Percentiles rank a stretch among this genome's conserved stretches.
Evolutionary conservation across 495 filamentous ascomycete genomes (phyloP).

Genomic region (Neurospora sp.): DNA sequence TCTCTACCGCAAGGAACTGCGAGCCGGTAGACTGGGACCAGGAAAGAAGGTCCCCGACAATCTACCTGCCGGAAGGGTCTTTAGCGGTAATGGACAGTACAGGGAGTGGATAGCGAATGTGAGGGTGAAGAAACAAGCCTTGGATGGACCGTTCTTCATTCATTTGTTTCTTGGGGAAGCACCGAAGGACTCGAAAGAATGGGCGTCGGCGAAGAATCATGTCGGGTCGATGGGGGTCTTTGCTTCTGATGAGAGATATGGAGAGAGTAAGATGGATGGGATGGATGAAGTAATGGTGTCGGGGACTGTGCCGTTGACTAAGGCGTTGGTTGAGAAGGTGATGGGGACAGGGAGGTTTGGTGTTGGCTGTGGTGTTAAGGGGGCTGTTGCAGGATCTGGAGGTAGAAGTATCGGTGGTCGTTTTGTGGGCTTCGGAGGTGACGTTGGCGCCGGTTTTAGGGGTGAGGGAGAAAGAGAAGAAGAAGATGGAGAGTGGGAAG

Average conservation of each 20-base stretch:
- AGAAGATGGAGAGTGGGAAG: neutral
- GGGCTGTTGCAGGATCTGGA: neutral
- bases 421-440: neutral
- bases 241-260: constrained; percentile 3
- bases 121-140: constrained; percentile 43
- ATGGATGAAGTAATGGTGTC: constrained; percentile 23
- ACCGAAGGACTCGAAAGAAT: constrained; percentile 27
- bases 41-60: constrained; percentile 1
- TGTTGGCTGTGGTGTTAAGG: neutral
- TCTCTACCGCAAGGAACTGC: constrained; percentile 16
- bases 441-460: neutral
- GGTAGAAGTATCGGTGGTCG: neutral
- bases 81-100: constrained; percentile 23
- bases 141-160: constrained; percentile 45
- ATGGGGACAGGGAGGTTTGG: neutral
- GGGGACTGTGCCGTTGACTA: constrained; percentile 49
- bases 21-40: neutral
- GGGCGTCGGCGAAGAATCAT: constrained; percentile 34
- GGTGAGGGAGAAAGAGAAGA: neutral
- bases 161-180: constrained; percentile 50
- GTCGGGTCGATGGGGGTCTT: constrained; percentile 50
- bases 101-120: constrained; percentile 56
- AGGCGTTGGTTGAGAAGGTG: constrained; percentile 35
- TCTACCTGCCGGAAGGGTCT: constrained; percentile 5
- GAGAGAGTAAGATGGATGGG: constrained; percentile 7